A percentile compares a stretch with the other conserved stretches of the same genome.
Evolutionary conservation across 1,139 yeast species (phyloP).

Genomic region (Hansenula anomala): DNA sequence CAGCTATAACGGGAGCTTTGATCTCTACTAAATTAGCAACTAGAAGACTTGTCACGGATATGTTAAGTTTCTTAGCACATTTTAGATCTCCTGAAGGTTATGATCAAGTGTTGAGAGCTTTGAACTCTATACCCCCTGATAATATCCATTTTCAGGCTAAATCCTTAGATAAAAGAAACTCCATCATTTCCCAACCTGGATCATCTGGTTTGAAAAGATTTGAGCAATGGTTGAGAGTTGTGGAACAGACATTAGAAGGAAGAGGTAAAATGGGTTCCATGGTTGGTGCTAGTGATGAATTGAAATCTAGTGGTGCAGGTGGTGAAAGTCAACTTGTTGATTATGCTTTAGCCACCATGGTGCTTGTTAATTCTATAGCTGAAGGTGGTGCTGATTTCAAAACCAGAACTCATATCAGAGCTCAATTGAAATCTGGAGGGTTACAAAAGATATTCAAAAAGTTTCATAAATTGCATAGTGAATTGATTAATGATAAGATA

Average conservation of each 20-base stretch:
- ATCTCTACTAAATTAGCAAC: constrained; percentile 65
- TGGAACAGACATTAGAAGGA: constrained; percentile 75
- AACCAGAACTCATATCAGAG: constrained; percentile 69
- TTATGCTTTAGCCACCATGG: constrained; percentile 73
- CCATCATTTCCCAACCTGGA: constrained; percentile 24
- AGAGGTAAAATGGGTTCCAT: constrained; percentile 85
- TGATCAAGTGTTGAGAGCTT: constrained; percentile 56
- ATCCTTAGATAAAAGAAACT: constrained; percentile 29
- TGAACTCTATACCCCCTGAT: constrained; percentile 57
- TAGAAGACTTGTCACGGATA: constrained; percentile 76
- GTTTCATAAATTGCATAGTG: constrained; percentile 59
- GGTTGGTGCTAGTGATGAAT: constrained; percentile 93
- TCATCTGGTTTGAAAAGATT: constrained; percentile 46
- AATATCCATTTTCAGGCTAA: constrained; percentile 51
- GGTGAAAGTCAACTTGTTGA: constrained; percentile 75
- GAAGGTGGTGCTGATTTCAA: constrained; percentile 60
- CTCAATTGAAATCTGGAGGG: constrained; percentile 77
- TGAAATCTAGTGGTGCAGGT: constrained; percentile 42
- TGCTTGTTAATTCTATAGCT: constrained; percentile 70
- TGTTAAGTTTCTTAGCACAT: constrained; percentile 52
- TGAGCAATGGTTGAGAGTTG: constrained; percentile 80
- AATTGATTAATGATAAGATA: constrained; percentile 61
- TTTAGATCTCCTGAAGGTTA: constrained; percentile 52
- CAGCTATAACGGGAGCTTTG: constrained; percentile 56
- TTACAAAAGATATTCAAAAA: constrained; percentile 56